Percentiles rank a stretch among this genome's conserved stretches.
These are phyloP conservation scores for Fusarium sacchari DNA, from an alignment of 2,329 filamentous ascomycete genomes.

Conservation along the genomic window DNA sequence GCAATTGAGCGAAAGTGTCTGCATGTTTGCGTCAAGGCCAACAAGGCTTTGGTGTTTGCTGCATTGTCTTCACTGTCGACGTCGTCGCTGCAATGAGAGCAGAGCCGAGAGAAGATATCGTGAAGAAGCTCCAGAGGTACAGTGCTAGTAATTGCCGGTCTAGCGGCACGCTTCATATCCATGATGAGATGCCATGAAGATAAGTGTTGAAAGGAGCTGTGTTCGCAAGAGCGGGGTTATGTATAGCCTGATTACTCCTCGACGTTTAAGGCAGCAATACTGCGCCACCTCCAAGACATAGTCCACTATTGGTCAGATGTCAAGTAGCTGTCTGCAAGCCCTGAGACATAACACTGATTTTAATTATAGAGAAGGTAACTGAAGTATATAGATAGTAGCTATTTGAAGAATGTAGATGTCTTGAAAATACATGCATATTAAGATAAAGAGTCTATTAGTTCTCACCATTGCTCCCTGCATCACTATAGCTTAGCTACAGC, in stretches of 20 bases:
- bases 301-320: fast-evolving
- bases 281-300: too few relatives aligned
- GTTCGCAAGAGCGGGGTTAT: background rate
- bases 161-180: fast-evolving
- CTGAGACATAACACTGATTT: fast-evolving
- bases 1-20: fast-evolving
- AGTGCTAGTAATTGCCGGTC: fast-evolving
- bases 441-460: too few relatives aligned
- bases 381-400: too few relatives aligned
- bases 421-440: too few relatives aligned
- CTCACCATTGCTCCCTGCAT: fast-evolving
- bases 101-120: background rate
- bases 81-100: background rate
- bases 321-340: too few relatives aligned
- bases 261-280: fast-evolving
- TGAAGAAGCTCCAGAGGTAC: fast-evolving
- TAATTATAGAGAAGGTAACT: too few relatives aligned
- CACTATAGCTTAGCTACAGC: background rate
- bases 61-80: background rate
- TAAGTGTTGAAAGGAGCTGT: background rate
- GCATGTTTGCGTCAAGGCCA: background rate
- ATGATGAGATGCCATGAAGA: fast-evolving
- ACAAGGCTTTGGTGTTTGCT: fast-evolving
- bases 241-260: fast-evolving
- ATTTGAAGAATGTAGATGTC: too few relatives aligned